phyloP scores from a whole-genome alignment of 306 rosid species.

The Psophocarpus tetragonolobus region DNA sequence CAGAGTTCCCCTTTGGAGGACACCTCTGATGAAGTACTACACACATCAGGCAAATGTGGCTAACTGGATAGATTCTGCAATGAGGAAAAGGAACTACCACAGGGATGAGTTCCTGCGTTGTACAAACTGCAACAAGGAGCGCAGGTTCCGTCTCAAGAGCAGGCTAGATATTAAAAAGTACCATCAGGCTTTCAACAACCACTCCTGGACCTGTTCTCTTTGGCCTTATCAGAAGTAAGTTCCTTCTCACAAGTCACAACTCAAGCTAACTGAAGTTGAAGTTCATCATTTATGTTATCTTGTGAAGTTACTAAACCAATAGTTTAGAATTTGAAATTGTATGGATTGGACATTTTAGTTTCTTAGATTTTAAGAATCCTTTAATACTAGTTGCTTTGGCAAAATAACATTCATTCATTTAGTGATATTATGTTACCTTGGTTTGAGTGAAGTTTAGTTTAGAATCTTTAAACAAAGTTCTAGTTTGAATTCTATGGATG shows the following conservation, averaged over 20 bases:
- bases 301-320: not conserved
- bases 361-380: not conserved
- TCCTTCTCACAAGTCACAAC: not conserved
- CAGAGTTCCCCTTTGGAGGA: constrained; percentile 39
- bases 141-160: constrained; percentile 42
- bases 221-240: constrained; percentile 38
- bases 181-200: constrained; percentile 36
- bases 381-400: too few species aligned
- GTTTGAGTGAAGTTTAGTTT: too few species aligned
- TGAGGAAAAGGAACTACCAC: constrained; percentile 35
- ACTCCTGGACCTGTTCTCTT: constrained; percentile 46
- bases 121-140: constrained; percentile 36
- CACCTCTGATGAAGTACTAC: constrained; percentile 43
- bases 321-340: not conserved
- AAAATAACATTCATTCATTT: too few species aligned
- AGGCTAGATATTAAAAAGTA: constrained; percentile 23
- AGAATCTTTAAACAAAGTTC: too few species aligned
- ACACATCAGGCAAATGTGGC: constrained; percentile 43
- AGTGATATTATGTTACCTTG: too few species aligned
- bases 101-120: constrained; percentile 49
- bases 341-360: not conserved
- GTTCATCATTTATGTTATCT: not conserved
- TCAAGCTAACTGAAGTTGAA: not conserved
- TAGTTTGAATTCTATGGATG: too few species aligned
- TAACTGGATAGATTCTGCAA: not conserved